Evolutionary conservation across 441 rosid species (phyloP).

Genomic region (Kokia cookei): DNA sequence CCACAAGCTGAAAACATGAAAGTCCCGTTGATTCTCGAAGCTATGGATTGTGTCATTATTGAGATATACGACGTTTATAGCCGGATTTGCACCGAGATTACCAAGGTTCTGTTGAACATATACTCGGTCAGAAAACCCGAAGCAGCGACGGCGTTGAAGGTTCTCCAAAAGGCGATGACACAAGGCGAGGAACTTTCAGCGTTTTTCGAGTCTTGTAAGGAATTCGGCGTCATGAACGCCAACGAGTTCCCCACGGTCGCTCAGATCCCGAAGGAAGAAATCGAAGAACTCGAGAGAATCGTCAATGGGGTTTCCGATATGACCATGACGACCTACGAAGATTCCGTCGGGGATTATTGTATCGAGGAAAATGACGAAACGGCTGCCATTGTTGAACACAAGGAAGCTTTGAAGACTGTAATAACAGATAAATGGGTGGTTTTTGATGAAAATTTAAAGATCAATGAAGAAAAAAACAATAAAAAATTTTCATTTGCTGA

Average conservation of each 20-base stretch:
- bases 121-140: slow-evolving; percentile 30
- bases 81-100: neutral
- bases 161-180: slow-evolving; percentile 35
- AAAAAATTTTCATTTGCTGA: neutral
- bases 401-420: slow-evolving; percentile 32
- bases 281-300: slow-evolving; percentile 40
- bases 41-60: slow-evolving; percentile 9
- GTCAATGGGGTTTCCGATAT: slow-evolving; percentile 14
- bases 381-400: slow-evolving; percentile 11
- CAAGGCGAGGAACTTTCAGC: slow-evolving; percentile 45
- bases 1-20: slow-evolving; percentile 7
- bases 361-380: slow-evolving; percentile 1
- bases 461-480: neutral
- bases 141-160: slow-evolving; percentile 30
- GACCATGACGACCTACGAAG: neutral
- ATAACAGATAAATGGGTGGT: slow-evolving; percentile 65
- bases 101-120: slow-evolving; percentile 35
- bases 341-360: neutral
- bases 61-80: slow-evolving; percentile 8
- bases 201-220: slow-evolving; percentile 46
- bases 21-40: slow-evolving; percentile 5
- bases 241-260: slow-evolving; percentile 35
- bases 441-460: slow-evolving; percentile 45
- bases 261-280: slow-evolving; percentile 40
- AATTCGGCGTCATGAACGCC: slow-evolving; percentile 47